Conservation (phyloP, 352 stramenopile species). For the Bremia lactucae region DNA sequence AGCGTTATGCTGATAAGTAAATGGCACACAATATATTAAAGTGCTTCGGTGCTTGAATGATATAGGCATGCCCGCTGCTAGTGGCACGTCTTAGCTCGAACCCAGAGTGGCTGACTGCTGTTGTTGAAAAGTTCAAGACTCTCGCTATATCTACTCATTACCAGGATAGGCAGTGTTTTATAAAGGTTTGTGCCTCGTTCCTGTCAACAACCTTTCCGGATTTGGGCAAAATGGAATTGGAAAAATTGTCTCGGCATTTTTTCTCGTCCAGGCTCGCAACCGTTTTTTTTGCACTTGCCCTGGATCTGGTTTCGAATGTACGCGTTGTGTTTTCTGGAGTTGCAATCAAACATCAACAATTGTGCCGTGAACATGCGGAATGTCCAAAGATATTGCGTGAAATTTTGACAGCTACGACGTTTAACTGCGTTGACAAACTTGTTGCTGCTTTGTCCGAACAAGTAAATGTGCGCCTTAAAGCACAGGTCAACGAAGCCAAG, state of each 20-base stretch:
- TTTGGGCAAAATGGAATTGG: slow-evolving; percentile 1
- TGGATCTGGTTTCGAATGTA: slow-evolving; percentile 66
- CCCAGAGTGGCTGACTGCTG: slow-evolving; percentile 30
- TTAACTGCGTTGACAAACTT: slow-evolving; percentile 20
- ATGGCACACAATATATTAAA: slow-evolving; percentile 1
- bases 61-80: slow-evolving; percentile 53
- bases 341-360: slow-evolving; percentile 32
- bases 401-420: slow-evolving; percentile 14
- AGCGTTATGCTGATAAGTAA: slow-evolving; percentile 1
- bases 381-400: slow-evolving; percentile 20
- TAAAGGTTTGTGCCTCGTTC: slow-evolving; percentile 55
- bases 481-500: slow-evolving; percentile 3
- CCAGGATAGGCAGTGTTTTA: slow-evolving; percentile 56
- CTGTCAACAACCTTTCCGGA: slow-evolving; percentile 12
- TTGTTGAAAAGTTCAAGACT: slow-evolving; percentile 39
- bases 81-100: slow-evolving; percentile 36
- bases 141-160: slow-evolving; percentile 48
- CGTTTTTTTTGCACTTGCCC: slow-evolving; percentile 46
- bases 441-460: slow-evolving; percentile 15
- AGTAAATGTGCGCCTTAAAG: slow-evolving; percentile 9
- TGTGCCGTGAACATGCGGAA: slow-evolving; percentile 20
- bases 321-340: slow-evolving; percentile 48
- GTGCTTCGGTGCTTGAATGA: slow-evolving; percentile 1
- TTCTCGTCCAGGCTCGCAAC: slow-evolving; percentile 38
- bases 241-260: slow-evolving; percentile 23